These are phyloP conservation scores for Chalciporus piperatus DNA, from an alignment of 768 basidiomycete species.

Conservation along the genomic window DNA sequence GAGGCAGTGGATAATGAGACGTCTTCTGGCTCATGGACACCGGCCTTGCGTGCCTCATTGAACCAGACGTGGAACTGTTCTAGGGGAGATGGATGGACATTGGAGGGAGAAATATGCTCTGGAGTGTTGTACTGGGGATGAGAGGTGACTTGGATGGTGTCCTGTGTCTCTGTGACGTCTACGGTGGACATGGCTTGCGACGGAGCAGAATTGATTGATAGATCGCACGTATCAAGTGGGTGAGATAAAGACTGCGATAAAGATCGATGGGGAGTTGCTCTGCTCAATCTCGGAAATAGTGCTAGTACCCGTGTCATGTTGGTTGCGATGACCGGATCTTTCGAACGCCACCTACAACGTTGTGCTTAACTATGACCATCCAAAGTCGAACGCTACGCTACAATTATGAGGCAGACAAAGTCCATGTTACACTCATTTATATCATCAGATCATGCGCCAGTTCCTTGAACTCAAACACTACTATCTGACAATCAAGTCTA, in stretches of 20 bases:
- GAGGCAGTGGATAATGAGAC: slow-evolving; percentile 80
- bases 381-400: background rate
- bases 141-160: slow-evolving; percentile 64
- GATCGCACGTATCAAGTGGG: background rate
- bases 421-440: no score
- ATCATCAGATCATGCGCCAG: no score
- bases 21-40: slow-evolving; percentile 87
- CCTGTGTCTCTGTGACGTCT: slow-evolving; percentile 42
- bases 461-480: no score
- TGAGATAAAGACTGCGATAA: slow-evolving; percentile 9
- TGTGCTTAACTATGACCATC: no score
- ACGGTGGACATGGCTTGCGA: slow-evolving; percentile 19
- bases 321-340: background rate
- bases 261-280: slow-evolving; percentile 6
- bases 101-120: slow-evolving; percentile 62
- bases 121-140: slow-evolving; percentile 75
- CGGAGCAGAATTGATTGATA: background rate
- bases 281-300: background rate
- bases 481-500: no score
- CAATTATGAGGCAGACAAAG: no score
- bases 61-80: slow-evolving; percentile 90
- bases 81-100: slow-evolving; percentile 65
- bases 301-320: background rate
- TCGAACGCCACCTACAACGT: background rate
- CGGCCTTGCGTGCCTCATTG: slow-evolving; percentile 51